Evolutionary conservation across 768 basidiomycete species (phyloP).

Genomic region (Daedaleopsis sinensis): DNA sequence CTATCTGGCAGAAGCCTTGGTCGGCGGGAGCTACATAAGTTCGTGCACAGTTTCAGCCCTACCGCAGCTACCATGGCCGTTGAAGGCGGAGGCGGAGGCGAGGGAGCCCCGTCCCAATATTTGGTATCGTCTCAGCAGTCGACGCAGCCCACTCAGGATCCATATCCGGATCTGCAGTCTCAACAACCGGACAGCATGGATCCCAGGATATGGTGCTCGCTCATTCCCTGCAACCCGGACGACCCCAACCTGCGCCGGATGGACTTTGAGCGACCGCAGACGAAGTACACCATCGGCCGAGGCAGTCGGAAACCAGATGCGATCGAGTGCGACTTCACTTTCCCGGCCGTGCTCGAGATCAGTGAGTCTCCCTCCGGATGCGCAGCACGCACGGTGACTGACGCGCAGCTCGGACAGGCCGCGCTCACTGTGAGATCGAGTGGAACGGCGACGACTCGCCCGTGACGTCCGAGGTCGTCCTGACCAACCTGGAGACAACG

Average conservation of each 20-base stretch:
- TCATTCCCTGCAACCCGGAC: constrained; percentile 59
- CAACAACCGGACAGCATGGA: constrained; percentile 16
- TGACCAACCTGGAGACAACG: constrained; percentile 55
- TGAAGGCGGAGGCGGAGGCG: too few species aligned
- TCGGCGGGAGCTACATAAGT: too few species aligned
- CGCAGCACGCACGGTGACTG: background rate
- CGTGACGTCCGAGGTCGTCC: constrained; percentile 42
- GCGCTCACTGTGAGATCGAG: constrained; percentile 54
- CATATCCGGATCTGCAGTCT: constrained; percentile 13
- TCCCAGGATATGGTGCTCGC: constrained; percentile 62
- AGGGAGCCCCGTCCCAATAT: too few species aligned
- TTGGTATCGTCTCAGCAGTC: background rate
- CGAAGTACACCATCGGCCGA: constrained; percentile 58
- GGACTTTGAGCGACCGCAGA: constrained; percentile 58
- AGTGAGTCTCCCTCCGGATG: constrained; percentile 26
- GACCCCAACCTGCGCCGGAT: constrained; percentile 48
- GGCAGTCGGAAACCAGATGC: background rate
- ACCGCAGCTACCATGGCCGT: too few species aligned
- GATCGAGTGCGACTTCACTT: constrained; percentile 47
- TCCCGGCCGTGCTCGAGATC: constrained; percentile 72
- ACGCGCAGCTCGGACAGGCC: constrained; percentile 39
- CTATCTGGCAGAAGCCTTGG: too few species aligned
- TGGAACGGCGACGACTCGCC: constrained; percentile 57
- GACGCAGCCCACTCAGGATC: constrained; percentile 32
- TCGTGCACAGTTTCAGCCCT: too few species aligned